Evolutionary conservation across 1,139 yeast genomes (phyloP).

Genomic region (Pichia sp.): DNA sequence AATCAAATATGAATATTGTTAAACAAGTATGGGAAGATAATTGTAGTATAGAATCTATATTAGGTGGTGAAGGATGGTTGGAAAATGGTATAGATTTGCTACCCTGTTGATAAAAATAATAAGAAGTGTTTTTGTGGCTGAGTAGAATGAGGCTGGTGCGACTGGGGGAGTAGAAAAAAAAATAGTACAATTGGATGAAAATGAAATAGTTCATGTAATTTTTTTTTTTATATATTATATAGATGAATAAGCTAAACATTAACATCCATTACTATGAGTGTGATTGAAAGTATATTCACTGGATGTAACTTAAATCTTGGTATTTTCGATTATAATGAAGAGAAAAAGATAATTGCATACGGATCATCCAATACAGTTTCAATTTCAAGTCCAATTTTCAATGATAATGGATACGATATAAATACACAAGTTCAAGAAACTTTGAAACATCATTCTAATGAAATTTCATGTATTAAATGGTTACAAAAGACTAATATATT

Average conservation of each 20-base stretch:
- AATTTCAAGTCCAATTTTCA: constrained; percentile 48
- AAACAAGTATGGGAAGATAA: constrained; percentile 38
- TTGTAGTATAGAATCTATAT: constrained; percentile 34
- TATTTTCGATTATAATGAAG: constrained; percentile 49
- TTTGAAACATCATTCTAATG: constrained; percentile 50
- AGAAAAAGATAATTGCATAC: constrained; percentile 48
- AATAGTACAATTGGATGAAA: not conserved
- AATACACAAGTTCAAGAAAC: constrained; percentile 46
- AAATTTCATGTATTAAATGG: constrained; percentile 55
- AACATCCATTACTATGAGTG: constrained; percentile 1
- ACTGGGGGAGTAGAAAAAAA: not conserved
- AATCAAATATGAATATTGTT: constrained; percentile 35
- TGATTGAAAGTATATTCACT: constrained; percentile 53
- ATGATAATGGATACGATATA: constrained; percentile 23
- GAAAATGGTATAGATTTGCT: constrained; percentile 42
- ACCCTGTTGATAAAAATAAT: constrained; percentile 31
- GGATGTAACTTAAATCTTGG: constrained; percentile 77
- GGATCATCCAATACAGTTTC: constrained; percentile 76
- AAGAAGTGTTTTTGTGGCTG: not conserved
- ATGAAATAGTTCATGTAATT: not conserved
- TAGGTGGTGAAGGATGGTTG: constrained; percentile 37
- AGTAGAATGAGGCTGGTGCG: not conserved
- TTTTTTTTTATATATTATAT: not conserved
- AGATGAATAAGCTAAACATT: no score
- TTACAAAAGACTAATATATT: constrained; percentile 40